A percentile compares a stretch with the other conserved stretches of the same genome.
These are phyloP conservation scores for Cicer cuneatum DNA, from an alignment of 306 rosid species.

Conservation along the genomic window DNA sequence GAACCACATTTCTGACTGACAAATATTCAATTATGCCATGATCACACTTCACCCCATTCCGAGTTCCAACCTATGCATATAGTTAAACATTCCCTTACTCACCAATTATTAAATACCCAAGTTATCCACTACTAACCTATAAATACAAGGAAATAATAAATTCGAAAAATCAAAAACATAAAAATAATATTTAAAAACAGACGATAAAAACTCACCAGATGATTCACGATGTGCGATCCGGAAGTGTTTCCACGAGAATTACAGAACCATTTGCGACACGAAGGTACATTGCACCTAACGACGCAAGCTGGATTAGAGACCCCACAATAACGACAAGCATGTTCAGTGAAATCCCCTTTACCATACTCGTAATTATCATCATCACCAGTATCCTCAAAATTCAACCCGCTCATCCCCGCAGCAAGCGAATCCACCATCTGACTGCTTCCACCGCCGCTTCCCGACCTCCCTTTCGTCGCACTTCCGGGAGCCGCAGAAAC, in stretches of 20 bases:
- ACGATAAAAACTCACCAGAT: slow-evolving; percentile 68
- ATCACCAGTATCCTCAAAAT: slow-evolving; percentile 93
- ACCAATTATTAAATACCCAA: slow-evolving; percentile 5
- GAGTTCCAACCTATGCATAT: neutral
- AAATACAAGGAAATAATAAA: neutral
- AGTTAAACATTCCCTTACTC: neutral
- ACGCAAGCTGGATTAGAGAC: slow-evolving; percentile 97
- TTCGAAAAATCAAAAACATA: neutral
- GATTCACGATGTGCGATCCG: slow-evolving; percentile 97
- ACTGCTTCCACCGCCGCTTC: slow-evolving; percentile 60
- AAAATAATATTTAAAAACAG: neutral
- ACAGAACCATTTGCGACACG: slow-evolving; percentile 98
- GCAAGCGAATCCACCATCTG: slow-evolving; percentile 83
- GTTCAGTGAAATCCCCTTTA: slow-evolving; percentile 94
- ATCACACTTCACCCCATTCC: slow-evolving; percentile 24
- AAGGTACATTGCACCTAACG: slow-evolving; percentile 97
- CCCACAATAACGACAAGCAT: slow-evolving; percentile 96
- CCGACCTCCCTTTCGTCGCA: slow-evolving; percentile 69
- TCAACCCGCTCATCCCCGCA: slow-evolving; percentile 90
- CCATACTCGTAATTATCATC: slow-evolving; percentile 84
- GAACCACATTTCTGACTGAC: slow-evolving; percentile 1
- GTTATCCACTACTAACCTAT: slow-evolving; percentile 21
- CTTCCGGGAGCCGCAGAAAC: slow-evolving; percentile 79
- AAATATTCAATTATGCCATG: slow-evolving; percentile 15
- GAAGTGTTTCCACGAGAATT: slow-evolving; percentile 98